These are phyloP conservation scores for Macrolepiota fuliginosa DNA, from an alignment of 768 basidiomycete species.

Conservation along the genomic window DNA sequence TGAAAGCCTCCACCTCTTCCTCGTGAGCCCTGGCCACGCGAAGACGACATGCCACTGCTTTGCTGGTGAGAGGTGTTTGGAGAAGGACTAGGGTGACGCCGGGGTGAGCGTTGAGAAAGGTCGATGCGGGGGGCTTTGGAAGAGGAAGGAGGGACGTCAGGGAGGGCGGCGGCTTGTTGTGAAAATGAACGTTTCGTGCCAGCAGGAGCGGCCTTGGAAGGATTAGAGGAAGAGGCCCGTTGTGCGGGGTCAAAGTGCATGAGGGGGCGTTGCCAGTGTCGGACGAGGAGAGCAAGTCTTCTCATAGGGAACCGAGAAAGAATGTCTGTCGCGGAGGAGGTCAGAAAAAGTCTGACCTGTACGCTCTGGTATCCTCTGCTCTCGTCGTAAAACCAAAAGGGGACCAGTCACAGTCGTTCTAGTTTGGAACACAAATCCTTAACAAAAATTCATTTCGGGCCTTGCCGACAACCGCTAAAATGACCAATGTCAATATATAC, in stretches of 20 bases:
- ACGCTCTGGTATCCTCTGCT: slow-evolving; percentile 5
- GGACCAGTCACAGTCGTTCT: neutral
- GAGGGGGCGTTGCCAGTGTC: slow-evolving; percentile 52
- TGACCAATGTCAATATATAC: neutral
- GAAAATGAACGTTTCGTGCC: slow-evolving; percentile 47
- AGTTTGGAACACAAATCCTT: slow-evolving; percentile 1
- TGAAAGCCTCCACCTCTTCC: slow-evolving; percentile 8
- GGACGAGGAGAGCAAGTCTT: slow-evolving; percentile 40
- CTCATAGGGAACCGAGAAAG: slow-evolving; percentile 42
- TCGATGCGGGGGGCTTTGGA: slow-evolving; percentile 30
- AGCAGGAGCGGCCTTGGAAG: slow-evolving; percentile 11
- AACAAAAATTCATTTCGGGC: slow-evolving; percentile 6
- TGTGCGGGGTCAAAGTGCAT: slow-evolving; percentile 52
- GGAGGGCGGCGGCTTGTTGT: slow-evolving; percentile 32
- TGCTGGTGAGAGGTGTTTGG: slow-evolving; percentile 12
- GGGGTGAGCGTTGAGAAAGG: slow-evolving; percentile 19
- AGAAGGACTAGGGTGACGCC: slow-evolving; percentile 19
- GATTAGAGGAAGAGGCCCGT: slow-evolving; percentile 21
- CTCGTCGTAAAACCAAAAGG: neutral
- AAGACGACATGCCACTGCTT: slow-evolving; percentile 1
- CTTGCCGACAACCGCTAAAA: slow-evolving; percentile 9
- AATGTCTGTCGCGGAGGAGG: neutral
- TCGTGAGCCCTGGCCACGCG: slow-evolving; percentile 2
- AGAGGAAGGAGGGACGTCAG: slow-evolving; percentile 14
- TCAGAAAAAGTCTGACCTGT: slow-evolving; percentile 15